These are phyloP conservation scores for Apiotrichum gracile DNA, from an alignment of 1,284 basidiomycete species.

Conservation along the genomic window DNA sequence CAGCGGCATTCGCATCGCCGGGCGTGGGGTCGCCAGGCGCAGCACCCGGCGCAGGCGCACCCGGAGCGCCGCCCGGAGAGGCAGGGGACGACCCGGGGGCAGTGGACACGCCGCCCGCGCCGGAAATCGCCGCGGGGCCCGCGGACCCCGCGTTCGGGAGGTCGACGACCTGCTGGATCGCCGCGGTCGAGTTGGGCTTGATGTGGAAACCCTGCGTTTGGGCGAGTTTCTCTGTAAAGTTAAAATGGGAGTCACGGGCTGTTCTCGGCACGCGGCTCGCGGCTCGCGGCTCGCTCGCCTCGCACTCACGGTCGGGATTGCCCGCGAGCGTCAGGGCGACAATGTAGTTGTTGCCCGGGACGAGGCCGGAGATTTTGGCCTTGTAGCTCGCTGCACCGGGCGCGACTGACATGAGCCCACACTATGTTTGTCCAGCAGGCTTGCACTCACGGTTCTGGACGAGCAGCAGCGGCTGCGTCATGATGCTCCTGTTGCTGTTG, in stretches of 20 bases:
- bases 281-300: too few species aligned
- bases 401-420: conserved; percentile 1
- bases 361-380: conserved; percentile 2
- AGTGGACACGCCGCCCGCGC: background rate
- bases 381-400: conserved; percentile 3
- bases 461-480: conserved; percentile 2
- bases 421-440: background rate
- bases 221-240: conserved; percentile 93
- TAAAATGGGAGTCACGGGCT: too few species aligned
- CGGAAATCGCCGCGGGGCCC: background rate
- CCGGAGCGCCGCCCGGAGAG: background rate
- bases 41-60: background rate
- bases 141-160: too few species aligned
- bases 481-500: conserved; percentile 3
- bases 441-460: conserved; percentile 3
- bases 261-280: too few species aligned
- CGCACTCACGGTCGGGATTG: conserved; percentile 7
- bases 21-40: too few species aligned
- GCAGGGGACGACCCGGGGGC: too few species aligned
- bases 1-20: too few species aligned
- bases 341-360: conserved; percentile 8
- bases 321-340: conserved; percentile 4
- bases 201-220: conserved; percentile 15
- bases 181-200: conserved; percentile 11
- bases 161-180: conserved; percentile 1